Evolutionary conservation across 768 basidiomycete species (phyloP).

Genomic region (Calocera viscosa): DNA sequence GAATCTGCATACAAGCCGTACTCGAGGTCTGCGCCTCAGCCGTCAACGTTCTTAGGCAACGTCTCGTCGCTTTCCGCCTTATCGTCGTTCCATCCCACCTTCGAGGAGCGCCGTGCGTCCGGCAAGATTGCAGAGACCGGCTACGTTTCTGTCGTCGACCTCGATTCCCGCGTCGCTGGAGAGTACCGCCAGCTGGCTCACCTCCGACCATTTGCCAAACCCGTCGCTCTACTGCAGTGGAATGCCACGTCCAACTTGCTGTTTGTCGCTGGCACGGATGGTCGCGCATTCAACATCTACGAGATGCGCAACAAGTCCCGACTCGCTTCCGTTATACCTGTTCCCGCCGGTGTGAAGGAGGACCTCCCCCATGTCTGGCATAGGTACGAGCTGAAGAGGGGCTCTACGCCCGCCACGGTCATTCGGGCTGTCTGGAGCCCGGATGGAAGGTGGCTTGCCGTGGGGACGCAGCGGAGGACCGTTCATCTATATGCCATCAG

Average conservation of each 20-base stretch:
- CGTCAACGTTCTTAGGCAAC: not conserved
- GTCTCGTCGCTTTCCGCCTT: not conserved
- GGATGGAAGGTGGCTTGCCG: slow-evolving; percentile 56
- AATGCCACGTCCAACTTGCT: slow-evolving; percentile 14
- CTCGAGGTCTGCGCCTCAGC: not conserved
- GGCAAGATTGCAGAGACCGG: not conserved
- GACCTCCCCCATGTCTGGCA: slow-evolving; percentile 31
- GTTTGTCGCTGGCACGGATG: slow-evolving; percentile 19
- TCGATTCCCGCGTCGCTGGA: not conserved
- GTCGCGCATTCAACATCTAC: slow-evolving; percentile 20
- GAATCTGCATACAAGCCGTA: not conserved
- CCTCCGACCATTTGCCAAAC: slow-evolving; percentile 1
- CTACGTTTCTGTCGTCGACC: not conserved
- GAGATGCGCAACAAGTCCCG: slow-evolving; percentile 14
- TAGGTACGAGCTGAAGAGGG: slow-evolving; percentile 58
- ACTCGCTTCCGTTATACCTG: slow-evolving; percentile 15
- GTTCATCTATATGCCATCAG: slow-evolving; percentile 25
- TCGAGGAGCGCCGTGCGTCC: not conserved
- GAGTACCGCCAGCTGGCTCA: not conserved
- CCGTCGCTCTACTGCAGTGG: slow-evolving; percentile 21
- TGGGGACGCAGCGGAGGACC: slow-evolving; percentile 39
- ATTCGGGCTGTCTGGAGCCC: slow-evolving; percentile 41
- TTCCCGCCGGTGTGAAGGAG: not conserved
- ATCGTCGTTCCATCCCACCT: not conserved
- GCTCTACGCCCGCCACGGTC: slow-evolving; percentile 54